phyloP scores from a whole-genome alignment of 2,329 filamentous ascomycete genomes.

The Fusarium kyushuense region DNA sequence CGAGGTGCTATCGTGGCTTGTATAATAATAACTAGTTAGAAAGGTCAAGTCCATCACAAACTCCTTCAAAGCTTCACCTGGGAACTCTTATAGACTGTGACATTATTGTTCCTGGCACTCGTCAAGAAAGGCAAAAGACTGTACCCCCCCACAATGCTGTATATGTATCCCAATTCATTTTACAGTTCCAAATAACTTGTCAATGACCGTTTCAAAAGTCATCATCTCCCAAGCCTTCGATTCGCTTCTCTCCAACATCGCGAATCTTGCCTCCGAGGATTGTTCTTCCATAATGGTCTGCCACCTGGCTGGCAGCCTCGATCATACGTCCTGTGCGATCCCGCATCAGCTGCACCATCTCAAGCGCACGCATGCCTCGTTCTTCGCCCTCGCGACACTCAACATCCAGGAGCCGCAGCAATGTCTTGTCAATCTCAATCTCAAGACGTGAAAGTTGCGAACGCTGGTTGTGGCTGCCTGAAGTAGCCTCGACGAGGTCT shows the following conservation, averaged over 20 bases:
- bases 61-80: neutral
- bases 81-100: neutral
- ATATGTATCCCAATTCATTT: constrained; percentile 4
- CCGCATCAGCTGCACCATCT: constrained; percentile 87
- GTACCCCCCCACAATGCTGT: constrained; percentile 13
- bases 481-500: constrained; percentile 78
- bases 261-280: constrained; percentile 92
- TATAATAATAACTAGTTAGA: no score
- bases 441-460: constrained; percentile 77
- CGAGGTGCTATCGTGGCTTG: no score
- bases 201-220: constrained; percentile 52
- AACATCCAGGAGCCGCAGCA: constrained; percentile 87
- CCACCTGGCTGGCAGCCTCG: constrained; percentile 90
- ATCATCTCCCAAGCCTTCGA: constrained; percentile 71
- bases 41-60: no score
- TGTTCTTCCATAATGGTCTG: constrained; percentile 82
- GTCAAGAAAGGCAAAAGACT: neutral
- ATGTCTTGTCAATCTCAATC: constrained; percentile 87
- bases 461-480: constrained; percentile 69
- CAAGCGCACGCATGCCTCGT: constrained; percentile 91
- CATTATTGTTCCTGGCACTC: neutral
- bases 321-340: constrained; percentile 90
- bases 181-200: neutral
- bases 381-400: constrained; percentile 96
- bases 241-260: constrained; percentile 79